Base-by-base conservation (phyloP, 2,329 filamentous ascomycete species). In the Paramyrothecium sp. region DNA sequence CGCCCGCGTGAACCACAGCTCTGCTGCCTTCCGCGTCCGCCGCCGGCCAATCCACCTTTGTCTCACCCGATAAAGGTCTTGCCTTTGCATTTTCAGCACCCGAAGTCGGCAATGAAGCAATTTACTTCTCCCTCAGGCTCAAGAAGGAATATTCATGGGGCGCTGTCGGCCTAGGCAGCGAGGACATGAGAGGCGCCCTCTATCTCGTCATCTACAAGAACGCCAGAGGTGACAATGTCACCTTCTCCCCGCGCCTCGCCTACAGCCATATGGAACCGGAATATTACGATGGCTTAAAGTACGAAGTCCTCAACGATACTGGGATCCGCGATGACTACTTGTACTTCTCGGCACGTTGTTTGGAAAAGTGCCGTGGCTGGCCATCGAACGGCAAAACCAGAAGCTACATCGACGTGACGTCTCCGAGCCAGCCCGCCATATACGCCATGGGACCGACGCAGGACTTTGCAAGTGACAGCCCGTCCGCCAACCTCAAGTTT, bases 201-300 rank as follows among this genome's bases (percentile, higher is more conserved):
- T 80, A 83, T 57, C 75, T 86, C 49, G 76, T 86, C 64, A 70
- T 80, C n/a, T 86, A 87, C 71, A 70, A 74, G 50, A 78, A 78
- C 56, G 67, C 70, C 4, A 72, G 72, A 7, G 76, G 74, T 54
- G 69, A 75, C 54, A 81, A 81, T 60, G 76, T 85, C 56, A 86
- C 82, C 23, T 74, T 87, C 56, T 85, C 81, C 23, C 81, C 83
- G 2, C 82, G 84, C 53, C 66, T 81, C 33, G 73, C 77, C 38
- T 71, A 74, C 54, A 80, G 77, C 49, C 73, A 85, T 61, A 76
- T 75, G 61, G 84, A 87, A 66, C 84, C 84, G 11, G 67, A 70
- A 16, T 78, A 77, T 68, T 74, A 75, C 60, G 67, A 74, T 3
- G 71, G 76, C 17, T 70, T 85, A 58, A 62, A 75, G 8, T 72